phyloP scores from a whole-genome alignment of 2,329 filamentous ascomycete species.

The Phyllosticta citrichinensis region DNA sequence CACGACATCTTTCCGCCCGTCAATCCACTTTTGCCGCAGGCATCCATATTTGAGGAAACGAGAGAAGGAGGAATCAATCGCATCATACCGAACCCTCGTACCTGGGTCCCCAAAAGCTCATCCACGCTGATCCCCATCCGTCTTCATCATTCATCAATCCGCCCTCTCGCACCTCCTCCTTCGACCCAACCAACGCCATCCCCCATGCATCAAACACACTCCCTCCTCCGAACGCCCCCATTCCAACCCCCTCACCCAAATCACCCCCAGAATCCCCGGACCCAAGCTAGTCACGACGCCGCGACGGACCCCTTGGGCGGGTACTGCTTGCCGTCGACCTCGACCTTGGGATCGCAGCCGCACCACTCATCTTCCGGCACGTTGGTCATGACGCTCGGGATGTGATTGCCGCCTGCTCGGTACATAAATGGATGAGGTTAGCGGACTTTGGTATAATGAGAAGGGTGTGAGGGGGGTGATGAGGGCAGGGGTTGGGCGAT shows the following conservation, averaged over 20 bases:
- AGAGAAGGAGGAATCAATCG: too few relatives aligned
- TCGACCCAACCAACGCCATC: neutral
- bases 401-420: conserved; percentile 40
- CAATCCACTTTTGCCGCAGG: too few relatives aligned
- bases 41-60: too few relatives aligned
- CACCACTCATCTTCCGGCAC: conserved; percentile 53
- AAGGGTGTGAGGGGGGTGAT: too few relatives aligned
- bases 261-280: conserved; percentile 1
- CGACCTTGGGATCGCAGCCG: conserved; percentile 53
- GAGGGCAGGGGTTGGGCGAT: too few relatives aligned
- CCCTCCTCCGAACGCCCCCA: neutral
- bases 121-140: too few relatives aligned
- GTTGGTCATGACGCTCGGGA: conserved; percentile 51
- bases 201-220: neutral
- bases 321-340: conserved; percentile 51
- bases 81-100: too few relatives aligned
- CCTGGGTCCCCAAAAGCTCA: too few relatives aligned
- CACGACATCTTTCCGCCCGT: too few relatives aligned
- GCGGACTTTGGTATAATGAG: too few relatives aligned
- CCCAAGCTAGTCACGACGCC: neutral
- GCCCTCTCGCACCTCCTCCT: neutral
- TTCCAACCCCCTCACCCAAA: neutral
- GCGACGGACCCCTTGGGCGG: conserved; percentile 48
- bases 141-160: too few relatives aligned
- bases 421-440: neutral